Evolutionary conservation across 768 basidiomycete genomes (phyloP).

Genomic region (Megacollybia marginata): DNA sequence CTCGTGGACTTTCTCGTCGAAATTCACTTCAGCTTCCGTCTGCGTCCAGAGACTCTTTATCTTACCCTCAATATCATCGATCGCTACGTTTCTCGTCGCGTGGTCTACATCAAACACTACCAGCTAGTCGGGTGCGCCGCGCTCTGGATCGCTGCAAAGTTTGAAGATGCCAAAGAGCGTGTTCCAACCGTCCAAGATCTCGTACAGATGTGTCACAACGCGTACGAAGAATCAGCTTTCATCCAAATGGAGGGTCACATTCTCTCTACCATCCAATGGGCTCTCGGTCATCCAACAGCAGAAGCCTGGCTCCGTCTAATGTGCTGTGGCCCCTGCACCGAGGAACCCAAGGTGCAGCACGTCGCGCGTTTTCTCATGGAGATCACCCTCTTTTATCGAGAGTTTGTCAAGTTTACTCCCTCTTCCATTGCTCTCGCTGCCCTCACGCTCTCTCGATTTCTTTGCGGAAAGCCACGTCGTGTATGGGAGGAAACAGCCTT

Average conservation of each 20-base stretch:
- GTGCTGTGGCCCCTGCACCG: slow-evolving; percentile 66
- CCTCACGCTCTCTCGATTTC: slow-evolving; percentile 79
- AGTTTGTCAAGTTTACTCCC: slow-evolving; percentile 81
- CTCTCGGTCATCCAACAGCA: slow-evolving; percentile 93
- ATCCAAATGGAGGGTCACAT: slow-evolving; percentile 99
- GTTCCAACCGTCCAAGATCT: slow-evolving; percentile 95
- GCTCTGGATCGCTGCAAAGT: slow-evolving; percentile 98
- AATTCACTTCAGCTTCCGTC: slow-evolving; percentile 94
- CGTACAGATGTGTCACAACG: slow-evolving; percentile 90
- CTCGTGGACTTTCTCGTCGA: slow-evolving; percentile 99
- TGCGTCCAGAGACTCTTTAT: slow-evolving; percentile 97
- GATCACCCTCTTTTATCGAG: slow-evolving; percentile 95
- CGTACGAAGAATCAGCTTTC: slow-evolving; percentile 96
- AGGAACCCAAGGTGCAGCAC: slow-evolving; percentile 88
- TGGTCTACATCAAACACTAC: slow-evolving; percentile 99
- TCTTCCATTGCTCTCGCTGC: slow-evolving; percentile 88
- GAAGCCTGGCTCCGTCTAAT: slow-evolving; percentile 92
- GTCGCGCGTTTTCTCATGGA: slow-evolving; percentile 99
- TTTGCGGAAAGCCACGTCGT: slow-evolving; percentile 75
- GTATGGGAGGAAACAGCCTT: slow-evolving; percentile 82
- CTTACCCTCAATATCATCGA: slow-evolving; percentile 98
- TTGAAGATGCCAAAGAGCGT: slow-evolving; percentile 97
- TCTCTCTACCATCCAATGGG: slow-evolving; percentile 93
- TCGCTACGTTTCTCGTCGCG: slow-evolving; percentile 96
- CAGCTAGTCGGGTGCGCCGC: slow-evolving; percentile 98